Conservation (phyloP, 73 alveolate genomes). For the Breviolum minutum region DNA sequence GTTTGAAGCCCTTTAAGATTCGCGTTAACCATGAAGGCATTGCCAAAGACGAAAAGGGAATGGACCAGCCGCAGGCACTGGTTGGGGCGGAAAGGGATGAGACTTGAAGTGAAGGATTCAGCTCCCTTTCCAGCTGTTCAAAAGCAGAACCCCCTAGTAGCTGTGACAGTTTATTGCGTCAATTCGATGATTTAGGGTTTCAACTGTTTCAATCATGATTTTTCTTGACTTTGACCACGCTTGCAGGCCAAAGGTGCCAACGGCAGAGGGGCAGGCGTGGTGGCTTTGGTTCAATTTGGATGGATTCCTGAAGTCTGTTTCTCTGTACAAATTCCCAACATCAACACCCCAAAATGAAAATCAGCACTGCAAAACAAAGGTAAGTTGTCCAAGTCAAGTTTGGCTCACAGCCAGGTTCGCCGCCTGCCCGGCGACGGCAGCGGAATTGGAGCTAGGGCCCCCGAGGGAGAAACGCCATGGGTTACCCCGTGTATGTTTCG, state of each 20-base stretch:
- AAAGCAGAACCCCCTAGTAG: no score
- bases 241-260: slow-evolving; percentile 94
- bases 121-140: no score
- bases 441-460: slow-evolving; percentile 62
- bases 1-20: no score
- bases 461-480: background rate
- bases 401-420: slow-evolving; percentile 29
- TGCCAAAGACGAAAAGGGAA: no score
- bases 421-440: slow-evolving; percentile 67
- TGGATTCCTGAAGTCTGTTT: background rate
- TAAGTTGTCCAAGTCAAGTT: background rate
- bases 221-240: background rate
- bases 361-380: background rate
- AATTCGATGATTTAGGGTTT: no score
- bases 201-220: no score
- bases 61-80: no score
- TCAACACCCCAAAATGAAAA: background rate
- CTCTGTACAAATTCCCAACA: background rate
- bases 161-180: no score
- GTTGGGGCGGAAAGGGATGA: no score
- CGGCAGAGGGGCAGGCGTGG: slow-evolving; percentile 22
- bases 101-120: no score
- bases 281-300: background rate
- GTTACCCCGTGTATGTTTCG: background rate
- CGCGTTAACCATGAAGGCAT: no score